Conservation (phyloP, 768 basidiomycete species). For the Kwoniella sp. region DNA sequence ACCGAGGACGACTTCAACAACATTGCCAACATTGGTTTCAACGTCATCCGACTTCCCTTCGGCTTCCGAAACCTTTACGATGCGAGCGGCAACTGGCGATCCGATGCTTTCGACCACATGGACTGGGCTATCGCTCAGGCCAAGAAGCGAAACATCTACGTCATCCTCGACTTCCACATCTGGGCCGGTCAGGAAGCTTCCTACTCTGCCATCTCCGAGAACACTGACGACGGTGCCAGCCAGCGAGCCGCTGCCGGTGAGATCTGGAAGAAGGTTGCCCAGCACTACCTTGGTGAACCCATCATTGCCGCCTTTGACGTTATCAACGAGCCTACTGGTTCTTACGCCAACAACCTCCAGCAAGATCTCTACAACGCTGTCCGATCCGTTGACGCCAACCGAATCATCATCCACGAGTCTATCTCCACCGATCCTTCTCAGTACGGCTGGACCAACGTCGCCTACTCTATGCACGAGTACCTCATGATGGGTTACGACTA, state of each 20-base stretch:
- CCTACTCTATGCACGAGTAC: conserved; percentile 52
- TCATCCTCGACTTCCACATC: conserved; percentile 49
- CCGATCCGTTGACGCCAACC: conserved; percentile 41
- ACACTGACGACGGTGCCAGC: conserved; percentile 31
- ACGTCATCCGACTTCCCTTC: conserved; percentile 46
- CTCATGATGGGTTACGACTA: conserved; percentile 43
- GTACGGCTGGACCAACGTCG: conserved; percentile 50
- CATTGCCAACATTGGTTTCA: conserved; percentile 40
- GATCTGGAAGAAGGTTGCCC: conserved; percentile 47
- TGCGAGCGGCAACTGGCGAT: conserved; percentile 39
- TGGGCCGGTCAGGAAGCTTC: conserved; percentile 43
- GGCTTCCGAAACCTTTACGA: conserved; percentile 38
- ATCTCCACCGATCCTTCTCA: conserved; percentile 43
- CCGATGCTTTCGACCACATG: conserved; percentile 34
- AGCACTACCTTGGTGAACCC: conserved; percentile 40
- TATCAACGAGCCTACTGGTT: conserved; percentile 53
- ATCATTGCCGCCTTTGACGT: conserved; percentile 46
- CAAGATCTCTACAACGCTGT: conserved; percentile 49
- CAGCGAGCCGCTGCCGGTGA: conserved; percentile 33
- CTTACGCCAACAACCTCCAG: conserved; percentile 39
- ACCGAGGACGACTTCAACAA: conserved; percentile 40
- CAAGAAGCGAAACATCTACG: conserved; percentile 41
- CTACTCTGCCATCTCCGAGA: conserved; percentile 46
- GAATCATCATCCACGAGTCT: conserved; percentile 46
- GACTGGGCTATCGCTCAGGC: conserved; percentile 50